Evolutionary conservation across 495 filamentous ascomycete species (phyloP), one percentile per base, ranked within the genome.

Genomic region (Neurospora africana): DNA sequence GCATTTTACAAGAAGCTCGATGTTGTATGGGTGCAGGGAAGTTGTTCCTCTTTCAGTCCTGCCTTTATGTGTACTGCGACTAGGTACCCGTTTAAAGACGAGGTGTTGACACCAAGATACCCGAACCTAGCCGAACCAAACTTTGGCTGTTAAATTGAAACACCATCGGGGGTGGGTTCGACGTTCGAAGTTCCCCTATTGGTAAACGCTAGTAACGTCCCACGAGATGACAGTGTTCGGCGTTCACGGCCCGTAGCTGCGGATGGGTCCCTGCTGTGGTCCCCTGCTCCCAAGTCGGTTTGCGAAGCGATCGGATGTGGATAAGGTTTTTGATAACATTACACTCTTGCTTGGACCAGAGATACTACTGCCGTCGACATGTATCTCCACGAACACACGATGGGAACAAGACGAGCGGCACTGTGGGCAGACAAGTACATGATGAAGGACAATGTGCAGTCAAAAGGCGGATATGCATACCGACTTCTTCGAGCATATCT

Each of bases 101-200:
- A 75, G 69, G 30, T 58, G 65, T 36, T 73, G 69, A 37, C 71
- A 70, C 43, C 27, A 33, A 74, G 71, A 74, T 72, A 75, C 65
- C 75, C 72, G 72, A 75, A 47, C 40, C 27, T 72, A 75, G 47
- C 75, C 72, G 72, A 74, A 47, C 40, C 27, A 40, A 65, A 33
- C 53, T 33, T 65, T 35, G 27, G 53, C 23, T 65, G 27, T 27
- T 27, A 65, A 65, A 65, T 30, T 65, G 53, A 65, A 65, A 65
- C 27, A 65, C 53, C 53, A 65, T 4, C 33, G 53, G 5, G 11
- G 15, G 27, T 65, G 69, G n/a, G 23, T 73, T 30, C 68, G 33
- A 47, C n/a, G 43, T 58, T 68, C 68, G 39, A 75, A 76, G 76
- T 58, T 76, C 74, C 72, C 77, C 76, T 77, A 80, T 79, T 80